Percentiles rank a stretch among this genome's conserved stretches.
Evolutionary conservation across 345 rosid genomes (phyloP).

Genomic region (Triadica sebifera): DNA sequence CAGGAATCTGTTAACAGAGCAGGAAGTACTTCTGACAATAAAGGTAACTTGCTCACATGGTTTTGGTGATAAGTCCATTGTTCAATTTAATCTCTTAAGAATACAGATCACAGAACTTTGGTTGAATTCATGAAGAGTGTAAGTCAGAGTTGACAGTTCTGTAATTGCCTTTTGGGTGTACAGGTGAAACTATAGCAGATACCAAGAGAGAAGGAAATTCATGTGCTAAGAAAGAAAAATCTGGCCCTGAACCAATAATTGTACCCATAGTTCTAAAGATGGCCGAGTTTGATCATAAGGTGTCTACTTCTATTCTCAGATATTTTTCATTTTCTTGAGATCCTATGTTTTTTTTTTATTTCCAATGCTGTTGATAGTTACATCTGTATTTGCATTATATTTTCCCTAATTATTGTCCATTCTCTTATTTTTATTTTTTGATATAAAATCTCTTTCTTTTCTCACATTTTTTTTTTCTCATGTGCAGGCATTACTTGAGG

Average conservation of each 20-base stretch:
- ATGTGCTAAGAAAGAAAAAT: conserved; percentile 48
- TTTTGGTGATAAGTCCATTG: not conserved
- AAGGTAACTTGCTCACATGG: conserved; percentile 31
- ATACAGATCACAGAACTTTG: not conserved
- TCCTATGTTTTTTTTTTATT: not conserved
- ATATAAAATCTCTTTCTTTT: not conserved
- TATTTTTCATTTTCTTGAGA: not conserved
- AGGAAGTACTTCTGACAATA: conserved; percentile 37
- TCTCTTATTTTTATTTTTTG: conserved; percentile 3
- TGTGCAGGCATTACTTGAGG: conserved; percentile 87
- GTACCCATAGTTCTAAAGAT: conserved; percentile 86
- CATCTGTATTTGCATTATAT: conserved; percentile 5
- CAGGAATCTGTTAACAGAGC: conserved; percentile 37
- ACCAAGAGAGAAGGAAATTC: conserved; percentile 28
- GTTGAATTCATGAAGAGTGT: not conserved
- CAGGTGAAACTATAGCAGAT: conserved; percentile 48
- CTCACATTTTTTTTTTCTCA: not conserved
- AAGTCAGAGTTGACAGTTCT: conserved; percentile 2
- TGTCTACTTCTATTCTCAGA: conserved; percentile 21
- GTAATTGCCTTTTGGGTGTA: conserved; percentile 18
- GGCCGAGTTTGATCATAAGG: conserved; percentile 97
- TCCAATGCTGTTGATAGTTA: conserved; percentile 6
- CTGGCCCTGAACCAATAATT: conserved; percentile 73
- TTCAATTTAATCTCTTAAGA: not conserved
- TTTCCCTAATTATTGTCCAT: not conserved